Percentiles rank a stretch among this genome's conserved stretches.
Conservation (phyloP, 208 protist genomes). For the Leishmania martiniquensis region DNA sequence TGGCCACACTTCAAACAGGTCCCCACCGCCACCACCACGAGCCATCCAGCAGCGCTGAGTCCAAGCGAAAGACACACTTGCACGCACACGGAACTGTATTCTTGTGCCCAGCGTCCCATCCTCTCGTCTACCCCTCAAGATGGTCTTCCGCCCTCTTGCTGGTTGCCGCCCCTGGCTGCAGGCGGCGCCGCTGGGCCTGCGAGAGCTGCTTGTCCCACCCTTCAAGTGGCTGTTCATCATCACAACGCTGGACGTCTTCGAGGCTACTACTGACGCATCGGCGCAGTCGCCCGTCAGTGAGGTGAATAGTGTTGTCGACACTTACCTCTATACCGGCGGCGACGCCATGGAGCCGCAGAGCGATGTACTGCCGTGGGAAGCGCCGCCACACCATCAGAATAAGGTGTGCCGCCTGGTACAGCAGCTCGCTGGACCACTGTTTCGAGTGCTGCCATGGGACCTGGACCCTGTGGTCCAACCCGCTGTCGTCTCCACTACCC, state of each 20-base stretch:
- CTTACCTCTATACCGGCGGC: neutral
- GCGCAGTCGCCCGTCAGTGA: neutral
- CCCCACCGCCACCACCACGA: neutral
- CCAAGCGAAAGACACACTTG: neutral
- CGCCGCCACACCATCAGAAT: neutral
- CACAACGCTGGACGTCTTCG: neutral
- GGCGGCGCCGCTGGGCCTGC: neutral
- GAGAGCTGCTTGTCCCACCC: neutral
- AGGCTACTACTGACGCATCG: neutral
- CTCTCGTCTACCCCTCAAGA: neutral
- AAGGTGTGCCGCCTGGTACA: neutral
- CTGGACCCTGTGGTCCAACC: neutral
- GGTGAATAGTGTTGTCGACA: neutral
- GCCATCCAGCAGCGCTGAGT: neutral
- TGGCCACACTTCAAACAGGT: neutral
- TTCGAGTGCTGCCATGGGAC: neutral
- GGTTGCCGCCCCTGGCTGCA: neutral
- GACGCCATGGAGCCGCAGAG: neutral
- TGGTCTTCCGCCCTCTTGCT: neutral
- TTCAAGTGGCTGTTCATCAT: neutral
- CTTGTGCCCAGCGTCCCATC: neutral
- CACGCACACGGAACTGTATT: neutral
- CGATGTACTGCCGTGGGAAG: neutral
- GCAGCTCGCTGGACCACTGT: neutral
- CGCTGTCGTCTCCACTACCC: neutral